phyloP scores from a whole-genome alignment of 2,329 filamentous ascomycete genomes.

The Aspergillus sp. region DNA sequence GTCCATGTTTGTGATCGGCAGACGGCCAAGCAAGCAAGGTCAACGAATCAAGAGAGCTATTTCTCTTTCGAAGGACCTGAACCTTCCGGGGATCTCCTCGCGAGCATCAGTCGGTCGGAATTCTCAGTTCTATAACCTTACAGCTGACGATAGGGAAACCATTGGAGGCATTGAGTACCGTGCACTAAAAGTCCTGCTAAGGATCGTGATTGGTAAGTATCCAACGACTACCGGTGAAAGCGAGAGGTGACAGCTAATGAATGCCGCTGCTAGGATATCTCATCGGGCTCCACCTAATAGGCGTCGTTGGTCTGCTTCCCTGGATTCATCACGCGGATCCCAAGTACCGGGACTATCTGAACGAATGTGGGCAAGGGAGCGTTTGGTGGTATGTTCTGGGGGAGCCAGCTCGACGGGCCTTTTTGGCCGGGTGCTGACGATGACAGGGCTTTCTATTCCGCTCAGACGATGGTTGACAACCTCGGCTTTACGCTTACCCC shows the following conservation, averaged over 20 bases:
- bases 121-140: constrained; percentile 47
- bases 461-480: constrained; percentile 54
- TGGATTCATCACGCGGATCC: constrained; percentile 46
- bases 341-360: constrained; percentile 44
- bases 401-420: background rate
- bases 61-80: constrained; percentile 1
- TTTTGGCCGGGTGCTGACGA: background rate
- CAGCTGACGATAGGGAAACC: constrained; percentile 41
- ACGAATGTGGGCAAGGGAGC: constrained; percentile 38
- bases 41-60: background rate
- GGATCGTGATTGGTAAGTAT: constrained; percentile 39
- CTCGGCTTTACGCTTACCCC: constrained; percentile 56
- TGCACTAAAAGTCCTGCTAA: constrained; percentile 49
- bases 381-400: constrained; percentile 49
- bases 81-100: constrained; percentile 44
- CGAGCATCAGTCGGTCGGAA: constrained; percentile 48
- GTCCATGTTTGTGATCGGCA: background rate
- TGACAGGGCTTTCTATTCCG: constrained; percentile 48
- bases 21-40: background rate
- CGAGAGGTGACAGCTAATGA: background rate
- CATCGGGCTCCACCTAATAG: constrained; percentile 47
- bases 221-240: background rate
- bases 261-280: constrained; percentile 38
- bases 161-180: constrained; percentile 55
- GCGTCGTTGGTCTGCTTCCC: constrained; percentile 46